Conservation (phyloP, 768 basidiomycete species). For the Ephemerocybe angulata region DNA sequence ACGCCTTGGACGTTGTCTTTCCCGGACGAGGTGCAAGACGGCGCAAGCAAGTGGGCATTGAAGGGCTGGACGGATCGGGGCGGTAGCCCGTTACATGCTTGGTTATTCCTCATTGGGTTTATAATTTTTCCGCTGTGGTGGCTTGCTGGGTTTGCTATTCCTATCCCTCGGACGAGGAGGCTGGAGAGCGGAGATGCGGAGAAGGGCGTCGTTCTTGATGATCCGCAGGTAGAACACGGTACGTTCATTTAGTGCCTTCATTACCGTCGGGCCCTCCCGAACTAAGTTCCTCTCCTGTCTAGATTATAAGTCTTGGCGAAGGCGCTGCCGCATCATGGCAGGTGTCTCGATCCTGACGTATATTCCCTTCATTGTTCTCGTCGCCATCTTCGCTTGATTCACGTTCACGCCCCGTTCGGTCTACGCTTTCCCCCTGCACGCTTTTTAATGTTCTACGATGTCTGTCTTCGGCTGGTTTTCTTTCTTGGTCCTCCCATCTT, state of each 20-base stretch:
- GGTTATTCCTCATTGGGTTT: slow-evolving; percentile 78
- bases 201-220: slow-evolving; percentile 71
- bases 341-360: slow-evolving; percentile 68
- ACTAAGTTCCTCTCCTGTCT: neutral
- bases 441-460: neutral
- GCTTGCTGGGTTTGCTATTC: slow-evolving; percentile 44
- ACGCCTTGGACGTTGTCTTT: slow-evolving; percentile 64
- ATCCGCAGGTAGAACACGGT: slow-evolving; percentile 80
- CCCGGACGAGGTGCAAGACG: slow-evolving; percentile 27
- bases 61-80: slow-evolving; percentile 42
- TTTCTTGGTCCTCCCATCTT: slow-evolving; percentile 3
- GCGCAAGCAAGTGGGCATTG: slow-evolving; percentile 29
- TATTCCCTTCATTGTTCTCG: slow-evolving; percentile 71
- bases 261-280: slow-evolving; percentile 4
- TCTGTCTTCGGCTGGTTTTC: neutral
- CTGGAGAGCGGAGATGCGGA: slow-evolving; percentile 55
- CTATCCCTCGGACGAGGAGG: slow-evolving; percentile 59
- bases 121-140: slow-evolving; percentile 64
- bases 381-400: slow-evolving; percentile 57
- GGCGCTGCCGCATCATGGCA: slow-evolving; percentile 71
- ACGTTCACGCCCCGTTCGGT: neutral
- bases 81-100: slow-evolving; percentile 66
- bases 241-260: slow-evolving; percentile 23
- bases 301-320: slow-evolving; percentile 76
- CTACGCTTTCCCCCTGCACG: neutral